Conservation (phyloP, 2,329 filamentous ascomycete genomes). For the Pseudogymnoascus sp. region DNA sequence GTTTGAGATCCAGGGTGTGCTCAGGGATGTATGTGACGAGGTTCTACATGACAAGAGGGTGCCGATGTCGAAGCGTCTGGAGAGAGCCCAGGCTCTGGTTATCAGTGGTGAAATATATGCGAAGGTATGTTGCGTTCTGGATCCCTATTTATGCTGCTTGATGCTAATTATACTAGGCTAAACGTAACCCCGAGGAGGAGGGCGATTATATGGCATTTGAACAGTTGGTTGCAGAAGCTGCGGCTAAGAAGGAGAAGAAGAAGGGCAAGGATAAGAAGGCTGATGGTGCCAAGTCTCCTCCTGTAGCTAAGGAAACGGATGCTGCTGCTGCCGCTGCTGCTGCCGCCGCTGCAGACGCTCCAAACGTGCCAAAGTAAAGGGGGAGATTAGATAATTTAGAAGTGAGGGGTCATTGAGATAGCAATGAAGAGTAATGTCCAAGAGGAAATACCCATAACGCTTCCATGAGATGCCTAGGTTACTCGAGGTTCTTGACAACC, state of each 20-base stretch:
- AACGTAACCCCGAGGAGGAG: conserved; percentile 88
- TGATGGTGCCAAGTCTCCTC: conserved; percentile 14
- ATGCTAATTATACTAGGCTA: conserved; percentile 47
- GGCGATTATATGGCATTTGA: conserved; percentile 98
- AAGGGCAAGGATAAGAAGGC: conserved; percentile 39
- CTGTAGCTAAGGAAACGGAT: conserved; percentile 17
- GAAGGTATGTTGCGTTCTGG: conserved; percentile 50
- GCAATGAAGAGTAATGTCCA: conserved; percentile 5
- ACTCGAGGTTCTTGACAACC: neutral
- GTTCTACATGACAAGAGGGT: conserved; percentile 68
- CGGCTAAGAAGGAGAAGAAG: conserved; percentile 81
- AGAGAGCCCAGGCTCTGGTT: conserved; percentile 82
- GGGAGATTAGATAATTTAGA: neutral
- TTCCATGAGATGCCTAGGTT: neutral
- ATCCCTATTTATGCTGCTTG: neutral
- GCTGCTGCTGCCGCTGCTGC: conserved; percentile 9
- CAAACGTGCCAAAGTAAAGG: conserved; percentile 30
- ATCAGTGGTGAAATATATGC: conserved; percentile 83
- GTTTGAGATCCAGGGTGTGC: conserved; percentile 94
- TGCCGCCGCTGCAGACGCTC: conserved; percentile 29
- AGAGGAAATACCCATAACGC: neutral
- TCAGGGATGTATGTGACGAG: conserved; percentile 87
- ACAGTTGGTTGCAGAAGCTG: conserved; percentile 92
- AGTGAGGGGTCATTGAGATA: conserved; percentile 5
- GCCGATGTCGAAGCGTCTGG: conserved; percentile 72